phyloP scores from a whole-genome alignment of 192 early-diverging fungal genomes.

The Podila horticola region DNA sequence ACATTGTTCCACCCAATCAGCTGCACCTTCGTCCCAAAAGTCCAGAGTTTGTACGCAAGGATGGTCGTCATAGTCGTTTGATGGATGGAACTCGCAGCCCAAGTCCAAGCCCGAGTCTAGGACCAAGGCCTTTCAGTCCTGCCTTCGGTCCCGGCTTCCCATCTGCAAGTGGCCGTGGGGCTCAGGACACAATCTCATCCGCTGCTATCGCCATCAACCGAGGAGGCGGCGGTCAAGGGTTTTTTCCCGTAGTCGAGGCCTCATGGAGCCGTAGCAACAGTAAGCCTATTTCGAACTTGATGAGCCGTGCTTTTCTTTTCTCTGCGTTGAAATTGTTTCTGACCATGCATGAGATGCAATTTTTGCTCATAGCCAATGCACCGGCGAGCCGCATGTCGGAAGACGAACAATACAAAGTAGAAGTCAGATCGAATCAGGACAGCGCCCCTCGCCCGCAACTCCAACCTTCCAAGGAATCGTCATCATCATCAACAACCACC shows the following conservation, averaged over 20 bases:
- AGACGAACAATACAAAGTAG: neutral
- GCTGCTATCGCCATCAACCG: slow-evolving; percentile 2
- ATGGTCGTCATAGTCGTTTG: slow-evolving; percentile 11
- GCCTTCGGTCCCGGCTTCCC: slow-evolving; percentile 12
- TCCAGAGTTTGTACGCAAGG: slow-evolving; percentile 13
- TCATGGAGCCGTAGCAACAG: neutral
- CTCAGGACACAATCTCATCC: neutral
- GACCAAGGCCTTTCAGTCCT: neutral
- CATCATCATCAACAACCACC: slow-evolving; percentile 10
- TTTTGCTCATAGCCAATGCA: neutral
- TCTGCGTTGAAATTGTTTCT: neutral
- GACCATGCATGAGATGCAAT: neutral
- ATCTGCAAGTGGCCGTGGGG: slow-evolving; percentile 3
- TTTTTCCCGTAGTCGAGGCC: neutral
- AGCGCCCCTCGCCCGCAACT: slow-evolving; percentile 8
- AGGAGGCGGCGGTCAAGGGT: neutral
- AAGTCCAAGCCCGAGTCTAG: slow-evolving; percentile 19
- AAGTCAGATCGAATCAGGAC: slow-evolving; percentile 1
- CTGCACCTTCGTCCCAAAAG: slow-evolving; percentile 29
- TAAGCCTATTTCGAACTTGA: neutral
- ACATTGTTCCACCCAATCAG: slow-evolving; percentile 36
- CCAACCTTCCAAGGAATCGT: slow-evolving; percentile 24
- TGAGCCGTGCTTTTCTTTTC: neutral
- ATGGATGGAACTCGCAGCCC: slow-evolving; percentile 25
- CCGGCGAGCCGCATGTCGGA: neutral